Base-by-base conservation (phyloP, 169 alveolate genomes). In the Plasmodium falciparum region DNA sequence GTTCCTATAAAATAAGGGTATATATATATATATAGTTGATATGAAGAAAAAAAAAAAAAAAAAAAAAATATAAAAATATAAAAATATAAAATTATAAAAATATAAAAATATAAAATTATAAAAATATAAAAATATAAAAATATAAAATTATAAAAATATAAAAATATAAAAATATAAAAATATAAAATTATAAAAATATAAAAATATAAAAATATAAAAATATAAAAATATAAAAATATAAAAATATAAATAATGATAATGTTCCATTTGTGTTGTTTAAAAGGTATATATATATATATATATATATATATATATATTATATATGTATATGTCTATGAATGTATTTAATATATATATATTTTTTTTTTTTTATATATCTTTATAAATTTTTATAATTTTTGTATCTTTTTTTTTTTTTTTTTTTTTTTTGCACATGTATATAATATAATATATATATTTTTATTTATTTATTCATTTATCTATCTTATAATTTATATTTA, bases 351-450 rank as follows among this genome's bases (percentile, higher is more conserved):
- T 20, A 17, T 61, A 2, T 20, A 61, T 59, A 59, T 59, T 0
- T 70, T 7, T 70, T 6, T 71, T 7, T 56, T 45, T 71, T 2
- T 29, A 29, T 59, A 24, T 70, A 45, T n/a, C 22, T 8, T 71
- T 39, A 8, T 12, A 8, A 22, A 22, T 15, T 70, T 52, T 9
- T 70, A 1, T 45, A 20, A 1, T 71, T 22, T 71, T 58, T 47
- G 47, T n/a, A 49, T 71, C 26, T 71, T 71, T 13, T 71, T 45
- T 70, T 70, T 56, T 70, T 70, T 47, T 70, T 47, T 22, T 71
- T 71, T 22, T 5, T 49, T 71, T 39, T 39, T 39, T 39, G 47
- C 47, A 39, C 0, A 39, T 39, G 47, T 39, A 39, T 39, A 39
- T 39, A 39, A 39, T 39, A 39, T 26, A 26, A 33, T 6, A 33